Evolutionary conservation across 352 stramenopile species (phyloP).

Genomic region (Plasmopara halstedii): DNA sequence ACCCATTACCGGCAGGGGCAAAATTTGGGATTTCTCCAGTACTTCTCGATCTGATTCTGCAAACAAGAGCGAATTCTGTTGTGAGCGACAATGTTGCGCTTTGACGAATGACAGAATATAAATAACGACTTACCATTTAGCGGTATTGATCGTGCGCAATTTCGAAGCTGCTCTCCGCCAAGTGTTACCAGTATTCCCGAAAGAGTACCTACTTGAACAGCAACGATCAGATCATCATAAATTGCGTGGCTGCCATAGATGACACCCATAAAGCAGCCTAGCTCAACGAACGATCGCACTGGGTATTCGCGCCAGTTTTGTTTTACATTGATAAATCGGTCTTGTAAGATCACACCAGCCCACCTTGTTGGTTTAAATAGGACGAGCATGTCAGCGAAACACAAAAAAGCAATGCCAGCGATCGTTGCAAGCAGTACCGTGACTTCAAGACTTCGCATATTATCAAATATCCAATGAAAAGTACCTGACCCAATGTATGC

Average conservation of each 20-base stretch:
- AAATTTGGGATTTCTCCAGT: constrained; percentile 56
- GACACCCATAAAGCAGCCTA: constrained; percentile 79
- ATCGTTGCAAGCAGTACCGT: constrained; percentile 68
- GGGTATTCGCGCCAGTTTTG: constrained; percentile 71
- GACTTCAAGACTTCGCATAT: constrained; percentile 78
- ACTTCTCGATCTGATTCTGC: constrained; percentile 34
- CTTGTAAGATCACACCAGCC: constrained; percentile 78
- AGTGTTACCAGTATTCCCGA: constrained; percentile 77
- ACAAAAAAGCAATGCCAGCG: constrained; percentile 78
- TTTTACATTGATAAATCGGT: constrained; percentile 66
- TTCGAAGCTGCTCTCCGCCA: constrained; percentile 69
- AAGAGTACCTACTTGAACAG: constrained; percentile 74
- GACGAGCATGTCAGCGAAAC: constrained; percentile 61
- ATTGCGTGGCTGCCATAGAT: constrained; percentile 86
- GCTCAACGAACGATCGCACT: constrained; percentile 77
- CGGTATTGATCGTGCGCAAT: constrained; percentile 34
- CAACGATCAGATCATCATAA: constrained; percentile 68
- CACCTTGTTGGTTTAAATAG: constrained; percentile 51
- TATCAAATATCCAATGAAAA: constrained; percentile 86
- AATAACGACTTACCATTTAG: constrained; percentile 25
- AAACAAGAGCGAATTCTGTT: background rate
- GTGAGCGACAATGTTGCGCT: background rate
- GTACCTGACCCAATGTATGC: constrained; percentile 80
- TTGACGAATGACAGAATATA: background rate
- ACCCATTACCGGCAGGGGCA: constrained; percentile 76